A percentile compares a stretch with the other conserved stretches of the same genome.
Conservation (phyloP, 2,329 filamentous ascomycete genomes). For the Chaetothyriales sp. region DNA sequence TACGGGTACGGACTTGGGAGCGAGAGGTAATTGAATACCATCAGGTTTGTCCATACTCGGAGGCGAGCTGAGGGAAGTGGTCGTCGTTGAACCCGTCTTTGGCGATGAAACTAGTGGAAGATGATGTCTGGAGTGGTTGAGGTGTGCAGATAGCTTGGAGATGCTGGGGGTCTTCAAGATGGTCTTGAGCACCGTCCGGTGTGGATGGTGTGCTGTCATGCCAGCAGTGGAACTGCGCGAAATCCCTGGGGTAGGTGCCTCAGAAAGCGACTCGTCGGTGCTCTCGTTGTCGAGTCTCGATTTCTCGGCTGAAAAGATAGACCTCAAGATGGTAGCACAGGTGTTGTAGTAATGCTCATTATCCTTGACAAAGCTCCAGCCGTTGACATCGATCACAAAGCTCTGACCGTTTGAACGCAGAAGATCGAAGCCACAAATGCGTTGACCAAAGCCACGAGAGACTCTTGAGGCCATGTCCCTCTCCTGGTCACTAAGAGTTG, state of each 20-base stretch:
- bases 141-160: constrained; percentile 34
- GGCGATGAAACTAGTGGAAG: constrained; percentile 28
- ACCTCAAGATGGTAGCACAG: constrained; percentile 68
- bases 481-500: constrained; percentile 64
- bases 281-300: constrained; percentile 24
- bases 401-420: constrained; percentile 76
- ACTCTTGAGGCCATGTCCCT: constrained; percentile 78
- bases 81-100: constrained; percentile 23
- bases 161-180: constrained; percentile 52
- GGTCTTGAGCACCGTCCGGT: constrained; percentile 39
- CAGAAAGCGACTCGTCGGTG: constrained; percentile 23
- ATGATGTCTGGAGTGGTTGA: constrained; percentile 29
- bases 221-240: not conserved
- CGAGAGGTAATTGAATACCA: constrained; percentile 3
- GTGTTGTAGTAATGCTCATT: constrained; percentile 97
- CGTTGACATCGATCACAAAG: constrained; percentile 97
- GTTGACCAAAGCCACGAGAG: constrained; percentile 78
- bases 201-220: constrained; percentile 26
- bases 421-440: constrained; percentile 91
- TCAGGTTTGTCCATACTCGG: constrained; percentile 20
- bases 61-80: constrained; percentile 23
- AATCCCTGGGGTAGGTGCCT: constrained; percentile 19
- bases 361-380: constrained; percentile 99
- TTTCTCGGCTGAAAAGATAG: constrained; percentile 75
- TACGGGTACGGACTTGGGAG: constrained; percentile 7